Evolutionary conservation across 2,329 filamentous ascomycete species (phyloP).

Genomic region (Monosporascus sp.): DNA sequence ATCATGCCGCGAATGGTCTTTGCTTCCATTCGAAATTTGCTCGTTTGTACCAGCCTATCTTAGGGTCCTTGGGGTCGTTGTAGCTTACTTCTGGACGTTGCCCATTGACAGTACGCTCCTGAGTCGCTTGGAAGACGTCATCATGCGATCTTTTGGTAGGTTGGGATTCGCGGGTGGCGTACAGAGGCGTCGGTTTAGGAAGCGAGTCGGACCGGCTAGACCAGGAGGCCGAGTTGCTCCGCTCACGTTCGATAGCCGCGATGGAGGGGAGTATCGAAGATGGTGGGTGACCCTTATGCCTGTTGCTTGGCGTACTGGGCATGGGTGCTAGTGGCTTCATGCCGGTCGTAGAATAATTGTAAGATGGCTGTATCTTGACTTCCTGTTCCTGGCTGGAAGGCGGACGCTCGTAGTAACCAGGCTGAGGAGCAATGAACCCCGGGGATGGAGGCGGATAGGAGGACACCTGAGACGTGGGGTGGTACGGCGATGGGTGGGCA

Average conservation of each 20-base stretch:
- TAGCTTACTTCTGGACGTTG: neutral
- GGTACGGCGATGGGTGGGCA: conserved; percentile 11
- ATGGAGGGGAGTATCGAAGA: neutral
- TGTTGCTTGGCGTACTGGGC: neutral
- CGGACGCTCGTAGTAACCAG: conserved; percentile 18
- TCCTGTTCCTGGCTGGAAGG: conserved; percentile 16
- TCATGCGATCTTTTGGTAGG: neutral
- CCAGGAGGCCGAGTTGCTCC: neutral
- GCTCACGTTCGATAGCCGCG: neutral
- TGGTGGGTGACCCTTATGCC: neutral
- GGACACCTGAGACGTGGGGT: neutral
- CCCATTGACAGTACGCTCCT: neutral
- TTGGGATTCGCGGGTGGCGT: neutral
- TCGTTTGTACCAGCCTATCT: neutral
- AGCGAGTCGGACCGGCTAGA: neutral
- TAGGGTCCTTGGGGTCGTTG: neutral
- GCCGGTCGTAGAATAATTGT: conserved; percentile 5
- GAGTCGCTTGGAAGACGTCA: neutral
- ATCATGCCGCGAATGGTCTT: neutral
- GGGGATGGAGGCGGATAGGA: conserved; percentile 15
- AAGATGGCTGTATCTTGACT: conserved; percentile 16
- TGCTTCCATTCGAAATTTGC: neutral
- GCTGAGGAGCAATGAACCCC: conserved; percentile 6
- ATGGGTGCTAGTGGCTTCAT: neutral
- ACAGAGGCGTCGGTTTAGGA: neutral